phyloP scores from a whole-genome alignment of 257 asterid genomes.

The Primulina eburnea region DNA sequence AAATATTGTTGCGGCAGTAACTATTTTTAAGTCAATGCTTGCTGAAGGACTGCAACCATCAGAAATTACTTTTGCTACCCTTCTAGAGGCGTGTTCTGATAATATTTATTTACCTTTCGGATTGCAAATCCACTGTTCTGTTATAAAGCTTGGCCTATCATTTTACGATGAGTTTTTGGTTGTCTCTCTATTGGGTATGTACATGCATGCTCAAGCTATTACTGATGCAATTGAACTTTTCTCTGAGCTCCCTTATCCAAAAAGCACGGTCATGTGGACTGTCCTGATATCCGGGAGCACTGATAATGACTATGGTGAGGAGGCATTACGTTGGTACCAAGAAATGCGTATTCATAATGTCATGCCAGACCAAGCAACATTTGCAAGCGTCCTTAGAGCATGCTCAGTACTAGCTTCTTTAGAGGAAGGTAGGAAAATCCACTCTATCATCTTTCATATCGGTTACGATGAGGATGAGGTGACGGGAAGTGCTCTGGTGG shows the following conservation, averaged over 20 bases:
- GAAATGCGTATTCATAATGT: conserved; percentile 61
- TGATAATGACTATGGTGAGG: conserved; percentile 43
- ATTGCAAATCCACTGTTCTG: neutral
- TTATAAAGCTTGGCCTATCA: neutral
- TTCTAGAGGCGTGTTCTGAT: conserved; percentile 36
- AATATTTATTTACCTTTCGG: neutral
- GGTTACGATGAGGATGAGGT: conserved; percentile 71
- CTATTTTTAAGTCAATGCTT: conserved; percentile 48
- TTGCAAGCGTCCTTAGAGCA: conserved; percentile 74
- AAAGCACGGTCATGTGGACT: conserved; percentile 79
- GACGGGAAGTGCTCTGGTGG: conserved; percentile 74
- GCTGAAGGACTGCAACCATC: conserved; percentile 64
- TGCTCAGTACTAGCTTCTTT: conserved; percentile 66
- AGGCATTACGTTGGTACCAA: conserved; percentile 57
- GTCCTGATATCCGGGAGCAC: conserved; percentile 72
- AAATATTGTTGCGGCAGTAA: conserved; percentile 42
- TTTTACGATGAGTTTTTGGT: neutral
- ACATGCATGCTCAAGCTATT: conserved; percentile 40
- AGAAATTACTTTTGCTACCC: conserved; percentile 83
- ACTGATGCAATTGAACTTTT: conserved; percentile 53
- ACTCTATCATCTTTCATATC: conserved; percentile 54
- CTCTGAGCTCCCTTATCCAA: conserved; percentile 74
- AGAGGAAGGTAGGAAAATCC: conserved; percentile 65
- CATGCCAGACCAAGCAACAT: conserved; percentile 89
- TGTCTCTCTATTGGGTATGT: conserved; percentile 61